These are phyloP conservation scores for Lanmaoa pseudosensibilis DNA, from an alignment of 768 basidiomycete genomes.

Conservation along the genomic window DNA sequence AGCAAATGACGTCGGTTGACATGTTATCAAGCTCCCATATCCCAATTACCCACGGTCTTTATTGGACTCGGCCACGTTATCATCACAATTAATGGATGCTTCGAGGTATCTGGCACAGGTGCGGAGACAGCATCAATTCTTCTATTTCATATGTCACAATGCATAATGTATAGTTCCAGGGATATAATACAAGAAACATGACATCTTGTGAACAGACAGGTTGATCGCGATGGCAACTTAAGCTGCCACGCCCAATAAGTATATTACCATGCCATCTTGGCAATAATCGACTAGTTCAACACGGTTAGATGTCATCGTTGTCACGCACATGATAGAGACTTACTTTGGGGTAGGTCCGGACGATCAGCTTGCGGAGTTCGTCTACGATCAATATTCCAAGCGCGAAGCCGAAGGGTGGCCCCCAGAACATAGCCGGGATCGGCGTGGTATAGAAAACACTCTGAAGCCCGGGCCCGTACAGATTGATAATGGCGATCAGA, in stretches of 20 bases:
- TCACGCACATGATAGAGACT: neutral
- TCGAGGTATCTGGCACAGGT: neutral
- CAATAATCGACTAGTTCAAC: conserved; percentile 34
- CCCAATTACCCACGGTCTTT: neutral
- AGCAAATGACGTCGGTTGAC: neutral
- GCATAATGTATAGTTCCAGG: neutral
- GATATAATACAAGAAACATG: neutral
- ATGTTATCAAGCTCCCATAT: neutral
- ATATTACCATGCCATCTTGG: conserved; percentile 40
- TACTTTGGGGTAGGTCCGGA: conserved; percentile 44
- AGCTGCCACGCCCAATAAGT: neutral
- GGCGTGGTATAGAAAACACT: conserved; percentile 42
- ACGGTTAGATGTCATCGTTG: conserved; percentile 9
- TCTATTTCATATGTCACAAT: neutral
- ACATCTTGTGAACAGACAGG: neutral
- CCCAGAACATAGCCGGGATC: conserved; percentile 50
- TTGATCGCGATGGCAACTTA: neutral
- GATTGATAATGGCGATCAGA: conserved; percentile 43
- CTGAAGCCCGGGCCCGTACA: conserved; percentile 47
- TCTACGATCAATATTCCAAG: conserved; percentile 42
- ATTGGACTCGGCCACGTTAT: neutral
- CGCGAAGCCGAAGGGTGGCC: conserved; percentile 46
- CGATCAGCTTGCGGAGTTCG: conserved; percentile 46
- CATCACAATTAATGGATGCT: neutral
- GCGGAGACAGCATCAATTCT: neutral